Evolutionary conservation across 805 yeast genomes (phyloP).

Genomic region (Saccharomyces eubayanus): DNA sequence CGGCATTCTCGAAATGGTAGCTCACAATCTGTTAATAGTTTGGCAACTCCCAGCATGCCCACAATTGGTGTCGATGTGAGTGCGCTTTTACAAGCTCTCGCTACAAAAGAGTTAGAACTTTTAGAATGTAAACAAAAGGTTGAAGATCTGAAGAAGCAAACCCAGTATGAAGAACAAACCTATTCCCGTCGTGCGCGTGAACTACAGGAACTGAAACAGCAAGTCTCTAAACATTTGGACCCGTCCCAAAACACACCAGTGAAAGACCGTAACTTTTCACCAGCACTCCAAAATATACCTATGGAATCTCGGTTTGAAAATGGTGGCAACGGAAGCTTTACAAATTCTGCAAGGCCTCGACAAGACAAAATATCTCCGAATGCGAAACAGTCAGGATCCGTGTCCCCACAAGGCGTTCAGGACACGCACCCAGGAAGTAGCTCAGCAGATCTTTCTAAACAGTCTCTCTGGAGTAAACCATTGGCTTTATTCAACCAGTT

Average conservation of each 20-base stretch:
- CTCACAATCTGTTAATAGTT: conserved; percentile 2
- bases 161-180: conserved; percentile 43
- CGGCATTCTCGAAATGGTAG: conserved; percentile 1
- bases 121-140: conserved; percentile 55
- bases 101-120: conserved; percentile 59
- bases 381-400: background rate
- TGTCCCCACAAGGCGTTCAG: background rate
- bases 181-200: conserved; percentile 36
- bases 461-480: conserved; percentile 44
- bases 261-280: background rate
- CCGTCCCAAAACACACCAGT: background rate
- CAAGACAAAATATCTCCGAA: background rate
- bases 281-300: background rate
- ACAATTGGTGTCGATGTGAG: conserved; percentile 35
- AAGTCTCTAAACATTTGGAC: conserved; percentile 25
- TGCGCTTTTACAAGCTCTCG: conserved; percentile 50
- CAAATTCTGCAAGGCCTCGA: background rate
- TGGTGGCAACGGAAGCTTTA: background rate
- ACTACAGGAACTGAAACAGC: conserved; percentile 28
- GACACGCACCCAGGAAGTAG: background rate
- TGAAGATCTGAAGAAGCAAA: conserved; percentile 38
- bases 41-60: background rate
- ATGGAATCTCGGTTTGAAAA: background rate
- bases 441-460: conserved; percentile 2
- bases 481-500: conserved; percentile 56